Base-by-base conservation (phyloP, 2,329 filamentous ascomycete genomes). In the Sphaerulina musiva region DNA sequence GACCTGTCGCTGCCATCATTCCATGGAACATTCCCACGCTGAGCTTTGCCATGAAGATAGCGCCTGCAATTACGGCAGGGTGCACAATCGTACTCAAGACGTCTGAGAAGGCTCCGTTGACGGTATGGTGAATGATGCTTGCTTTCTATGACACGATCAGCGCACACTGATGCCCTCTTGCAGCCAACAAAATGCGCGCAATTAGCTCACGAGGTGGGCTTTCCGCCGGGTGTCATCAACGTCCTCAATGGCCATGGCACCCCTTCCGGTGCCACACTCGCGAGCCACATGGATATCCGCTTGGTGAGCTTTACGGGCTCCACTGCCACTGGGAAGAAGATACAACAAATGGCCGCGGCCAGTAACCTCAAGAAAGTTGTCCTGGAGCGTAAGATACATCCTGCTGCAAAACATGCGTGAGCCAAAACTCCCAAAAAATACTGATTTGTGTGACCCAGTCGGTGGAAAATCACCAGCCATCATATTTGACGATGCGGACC, bases 21-120 rank as follows among this genome's bases (percentile, higher is more conserved):
- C 86, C 87, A n/a, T 92, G 87, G 86, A 92, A 91, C 68, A 87
- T 84, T 60, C 87, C 87, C 1, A 76, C 90, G 1, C 75, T 78
- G n/a, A 89, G 89, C 80, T 84, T 84, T 11, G 81, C 81, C 3
- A 86, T 85, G 83, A 89, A 90, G 66, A 76, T 91, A 1, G 87
- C 84, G 12, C 87, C 87, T 40, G 78, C 79, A 9, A 68, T 82
- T 0, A 78, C 76, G 9, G 76, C 74, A 26, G 79, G 79, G 14
- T 80, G 80, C 63, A 80, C 78, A 12, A 2, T 78, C 74, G 12
- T 77, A 6, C 64, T 80, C 2, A 80, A 1, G 85, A 51, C 48
- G 5, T 51, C 48, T 6, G 53, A 55, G 44, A 55, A 55, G 29
- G 53, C 53, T n/a, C 53, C 53, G 1, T 43, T 55, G 3, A 55